A percentile compares a stretch with the other conserved stretches of the same genome.
Conservation (phyloP, 371 early-diverging fungal species). For the Mucor plumbeus region DNA sequence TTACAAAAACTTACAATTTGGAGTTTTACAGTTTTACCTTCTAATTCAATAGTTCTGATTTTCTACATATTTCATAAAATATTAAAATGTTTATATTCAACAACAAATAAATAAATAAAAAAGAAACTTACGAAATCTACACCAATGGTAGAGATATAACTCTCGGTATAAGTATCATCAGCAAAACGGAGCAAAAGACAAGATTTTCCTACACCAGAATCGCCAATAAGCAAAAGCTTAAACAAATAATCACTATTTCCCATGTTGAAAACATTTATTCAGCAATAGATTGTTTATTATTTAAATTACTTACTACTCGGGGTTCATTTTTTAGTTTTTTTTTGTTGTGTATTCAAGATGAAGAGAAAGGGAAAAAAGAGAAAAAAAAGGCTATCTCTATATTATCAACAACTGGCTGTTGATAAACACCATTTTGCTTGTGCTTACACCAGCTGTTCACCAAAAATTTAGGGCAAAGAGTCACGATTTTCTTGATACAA, state of each 20-base stretch:
- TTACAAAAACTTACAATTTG: constrained; percentile 79
- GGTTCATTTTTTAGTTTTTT: constrained; percentile 35
- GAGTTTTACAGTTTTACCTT: constrained; percentile 98
- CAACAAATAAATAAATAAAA: not conserved
- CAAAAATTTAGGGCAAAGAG: constrained; percentile 11
- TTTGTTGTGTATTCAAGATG: constrained; percentile 4
- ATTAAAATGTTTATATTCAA: not conserved
- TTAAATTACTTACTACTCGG: constrained; percentile 42
- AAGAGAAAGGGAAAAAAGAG: not conserved
- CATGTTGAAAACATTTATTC: not conserved
- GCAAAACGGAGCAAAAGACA: constrained; percentile 98
- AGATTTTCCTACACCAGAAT: constrained; percentile 99
- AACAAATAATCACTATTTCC: constrained; percentile 92
- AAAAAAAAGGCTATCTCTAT: not conserved
- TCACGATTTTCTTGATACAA: not conserved
- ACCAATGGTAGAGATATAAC: constrained; percentile 99
- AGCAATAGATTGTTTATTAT: not conserved
- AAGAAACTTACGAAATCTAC: constrained; percentile 86
- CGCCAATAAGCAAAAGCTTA: constrained; percentile 98
- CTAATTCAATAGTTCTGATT: constrained; percentile 98
- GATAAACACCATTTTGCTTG: constrained; percentile 8
- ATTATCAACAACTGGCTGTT: not conserved
- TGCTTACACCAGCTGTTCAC: constrained; percentile 6
- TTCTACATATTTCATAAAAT: constrained; percentile 64
- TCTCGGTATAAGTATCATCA: constrained; percentile 98